Evolutionary conservation across 371 early-diverging fungal genomes (phyloP), one percentile per base, ranked within the genome.

Genomic region (Cokeromyces recurvatus): DNA sequence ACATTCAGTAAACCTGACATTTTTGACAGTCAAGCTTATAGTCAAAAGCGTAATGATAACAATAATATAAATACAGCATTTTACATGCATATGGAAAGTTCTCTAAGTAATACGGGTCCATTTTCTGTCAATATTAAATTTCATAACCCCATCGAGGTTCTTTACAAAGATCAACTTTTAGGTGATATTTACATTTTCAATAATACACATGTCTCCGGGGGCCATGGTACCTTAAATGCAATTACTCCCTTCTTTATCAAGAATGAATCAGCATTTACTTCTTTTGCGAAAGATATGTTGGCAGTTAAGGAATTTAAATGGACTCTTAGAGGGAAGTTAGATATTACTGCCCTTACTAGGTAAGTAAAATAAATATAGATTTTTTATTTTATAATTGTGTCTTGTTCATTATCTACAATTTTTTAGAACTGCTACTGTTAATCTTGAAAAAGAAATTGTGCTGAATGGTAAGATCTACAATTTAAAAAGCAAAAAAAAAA

Each of bases 331-430:
- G 77, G 79, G 37, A 69, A 68, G 39, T 64, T 78, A 27, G 75
- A 78, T 53, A 74, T 83, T 39, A 69, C 69, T 37, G 80, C 84
- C 40, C 66, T 81, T 39, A 62, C 77, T 15, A 71, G 76, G 72
- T 71, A 61, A 47, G 62, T 74, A 17, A 66, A 71, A 61, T 68
- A 61, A 46, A 25, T 15, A 43, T 14, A 29, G 7, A 34, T 4
- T 14, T n/a, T 15, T 4, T 9, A 21, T 12, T 31, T 29, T 19
- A 20, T 29, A 16, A n/a, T 38, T 6, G 35, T n/a, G 11, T 29
- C 25, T 8, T 2, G n/a, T n/a, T n/a, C n/a, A n/a, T n/a, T n/a
- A n/a, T n/a, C 11, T 32, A 24, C 25, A 15, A 15, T 9, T 20
- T 25, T 39, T 48, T 36, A 69, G 74, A 58, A 67, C 67, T 29